These are phyloP conservation scores for Lignosus rhinocerotis DNA, from an alignment of 1,284 basidiomycete genomes.

Conservation along the genomic window DNA sequence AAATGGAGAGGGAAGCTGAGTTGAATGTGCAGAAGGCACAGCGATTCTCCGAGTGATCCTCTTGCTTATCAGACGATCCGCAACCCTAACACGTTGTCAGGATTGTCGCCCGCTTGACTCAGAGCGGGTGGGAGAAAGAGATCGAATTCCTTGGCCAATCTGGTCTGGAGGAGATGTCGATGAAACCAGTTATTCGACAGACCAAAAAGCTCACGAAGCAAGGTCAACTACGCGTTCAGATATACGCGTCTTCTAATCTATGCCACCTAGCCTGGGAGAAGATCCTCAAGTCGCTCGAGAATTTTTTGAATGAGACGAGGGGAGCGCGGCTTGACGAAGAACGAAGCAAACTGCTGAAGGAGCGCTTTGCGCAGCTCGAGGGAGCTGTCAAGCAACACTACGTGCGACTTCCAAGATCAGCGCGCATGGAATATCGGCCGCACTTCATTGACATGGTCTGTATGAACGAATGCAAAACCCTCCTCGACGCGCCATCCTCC, in stretches of 20 bases:
- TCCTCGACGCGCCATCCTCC: background rate
- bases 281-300: background rate
- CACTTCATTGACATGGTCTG: background rate
- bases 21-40: too few species aligned
- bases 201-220: conserved; percentile 7
- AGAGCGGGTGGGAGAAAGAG: conserved; percentile 1
- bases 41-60: too few species aligned
- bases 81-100: background rate
- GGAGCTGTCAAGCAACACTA: background rate
- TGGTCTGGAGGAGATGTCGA: background rate
- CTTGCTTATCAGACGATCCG: too few species aligned
- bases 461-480: background rate
- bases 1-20: too few species aligned
- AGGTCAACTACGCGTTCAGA: background rate
- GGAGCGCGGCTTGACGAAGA: background rate
- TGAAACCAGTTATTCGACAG: background rate
- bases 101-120: background rate
- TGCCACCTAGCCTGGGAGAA: background rate
- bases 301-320: background rate
- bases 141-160: conserved; percentile 1
- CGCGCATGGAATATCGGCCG: background rate
- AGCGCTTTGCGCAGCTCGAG: background rate
- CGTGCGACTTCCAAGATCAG: background rate
- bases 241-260: background rate
- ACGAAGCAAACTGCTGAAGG: background rate